A percentile compares a stretch with the other conserved stretches of the same genome.
These are phyloP conservation scores for Apophysomyces variabilis DNA, from an alignment of 371 early-diverging fungal species.

Conservation along the genomic window DNA sequence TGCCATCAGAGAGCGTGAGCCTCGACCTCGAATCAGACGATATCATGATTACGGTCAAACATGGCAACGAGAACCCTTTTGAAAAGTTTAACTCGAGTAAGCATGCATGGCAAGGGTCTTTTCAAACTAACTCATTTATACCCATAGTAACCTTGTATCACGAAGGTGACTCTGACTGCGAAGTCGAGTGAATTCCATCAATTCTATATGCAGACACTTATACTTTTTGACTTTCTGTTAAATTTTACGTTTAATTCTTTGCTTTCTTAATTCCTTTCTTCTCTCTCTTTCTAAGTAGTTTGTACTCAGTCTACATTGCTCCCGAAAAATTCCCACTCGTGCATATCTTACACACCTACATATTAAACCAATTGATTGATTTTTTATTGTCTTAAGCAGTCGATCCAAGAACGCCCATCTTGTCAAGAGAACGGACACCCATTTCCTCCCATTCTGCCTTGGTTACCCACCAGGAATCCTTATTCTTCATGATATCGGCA, in stretches of 20 bases:
- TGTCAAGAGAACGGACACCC: constrained; percentile 84
- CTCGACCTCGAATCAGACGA: constrained; percentile 53
- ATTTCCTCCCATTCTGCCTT: constrained; percentile 94
- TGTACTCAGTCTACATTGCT: constrained; percentile 10
- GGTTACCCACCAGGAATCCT: constrained; percentile 92
- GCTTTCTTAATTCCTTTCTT: not conserved
- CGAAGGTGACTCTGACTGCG: constrained; percentile 61
- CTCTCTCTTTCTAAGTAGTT: constrained; percentile 6
- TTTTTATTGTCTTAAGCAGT: constrained; percentile 33
- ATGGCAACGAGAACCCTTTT: constrained; percentile 47
- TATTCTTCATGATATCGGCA: constrained; percentile 94
- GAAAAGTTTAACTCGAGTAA: constrained; percentile 59
- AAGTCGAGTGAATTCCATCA: constrained; percentile 14
- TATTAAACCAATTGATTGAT: constrained; percentile 7
- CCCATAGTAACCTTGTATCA: constrained; percentile 63
- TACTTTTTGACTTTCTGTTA: constrained; percentile 8
- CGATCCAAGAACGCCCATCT: constrained; percentile 59
- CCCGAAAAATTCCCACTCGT: constrained; percentile 2
- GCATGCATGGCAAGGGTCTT: constrained; percentile 6
- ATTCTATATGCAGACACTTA: not conserved
- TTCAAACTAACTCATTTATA: not conserved
- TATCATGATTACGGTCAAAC: constrained; percentile 12
- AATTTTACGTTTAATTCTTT: constrained; percentile 9
- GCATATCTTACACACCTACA: constrained; percentile 5
- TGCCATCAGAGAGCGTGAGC: constrained; percentile 51